These are phyloP conservation scores for Trypanosoma melophagium DNA, from an alignment of 208 protist species.

Conservation along the genomic window DNA sequence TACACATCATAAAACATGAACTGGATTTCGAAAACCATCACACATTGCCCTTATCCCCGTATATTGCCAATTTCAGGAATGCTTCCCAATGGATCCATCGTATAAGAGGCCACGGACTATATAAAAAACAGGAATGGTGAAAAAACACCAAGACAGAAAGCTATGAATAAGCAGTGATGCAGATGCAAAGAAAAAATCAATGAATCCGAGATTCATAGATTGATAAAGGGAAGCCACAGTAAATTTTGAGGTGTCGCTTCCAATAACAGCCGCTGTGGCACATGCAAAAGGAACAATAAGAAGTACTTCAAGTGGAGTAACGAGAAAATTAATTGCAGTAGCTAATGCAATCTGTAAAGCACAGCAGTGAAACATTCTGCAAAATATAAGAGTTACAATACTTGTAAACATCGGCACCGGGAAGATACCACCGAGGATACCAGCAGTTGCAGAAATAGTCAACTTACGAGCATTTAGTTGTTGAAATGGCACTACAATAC, in stretches of 20 bases:
- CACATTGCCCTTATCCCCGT: neutral
- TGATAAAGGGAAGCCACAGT: constrained; percentile 29
- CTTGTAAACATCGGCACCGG: constrained; percentile 53
- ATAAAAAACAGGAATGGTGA: constrained; percentile 10
- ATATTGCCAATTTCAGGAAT: too few species aligned
- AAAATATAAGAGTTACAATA: constrained; percentile 29
- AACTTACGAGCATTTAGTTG: constrained; percentile 31
- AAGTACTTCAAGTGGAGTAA: constrained; percentile 47
- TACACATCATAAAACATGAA: neutral
- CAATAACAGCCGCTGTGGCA: constrained; percentile 7
- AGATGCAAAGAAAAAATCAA: constrained; percentile 30
- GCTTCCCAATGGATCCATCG: too few species aligned
- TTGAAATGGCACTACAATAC: constrained; percentile 31
- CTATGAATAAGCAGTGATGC: constrained; percentile 39
- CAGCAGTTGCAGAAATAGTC: constrained; percentile 28
- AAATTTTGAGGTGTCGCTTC: constrained; percentile 28
- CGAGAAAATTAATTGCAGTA: constrained; percentile 43
- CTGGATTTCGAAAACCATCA: too few species aligned
- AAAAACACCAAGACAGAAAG: constrained; percentile 33
- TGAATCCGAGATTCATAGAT: constrained; percentile 24
- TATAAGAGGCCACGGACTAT: neutral
- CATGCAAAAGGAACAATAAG: constrained; percentile 40
- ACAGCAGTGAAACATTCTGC: constrained; percentile 18
- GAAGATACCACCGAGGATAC: constrained; percentile 54
- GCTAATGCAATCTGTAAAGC: constrained; percentile 32